Base-by-base conservation (phyloP, 2,329 filamentous ascomycete species). In the Xylariaceae sp. region DNA sequence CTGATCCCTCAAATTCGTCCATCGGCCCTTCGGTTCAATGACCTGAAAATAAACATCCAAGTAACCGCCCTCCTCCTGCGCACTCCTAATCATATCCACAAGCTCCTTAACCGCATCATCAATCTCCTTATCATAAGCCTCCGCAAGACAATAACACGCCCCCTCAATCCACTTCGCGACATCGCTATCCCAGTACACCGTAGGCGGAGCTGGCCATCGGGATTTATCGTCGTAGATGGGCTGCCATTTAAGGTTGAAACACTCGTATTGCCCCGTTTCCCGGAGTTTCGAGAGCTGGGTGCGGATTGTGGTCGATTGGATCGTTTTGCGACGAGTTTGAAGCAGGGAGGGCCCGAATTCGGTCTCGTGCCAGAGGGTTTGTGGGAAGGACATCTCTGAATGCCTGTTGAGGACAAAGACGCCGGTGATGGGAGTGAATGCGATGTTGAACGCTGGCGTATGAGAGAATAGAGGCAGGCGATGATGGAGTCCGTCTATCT, bases 1-100 rank as follows among this genome's bases (percentile, higher is more conserved):
- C 66, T 82, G 74, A 62, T 85, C 82, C 42, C 79, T 65, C 7
- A 85, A 54, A 55, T 85, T 84, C 0, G 76, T 73, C 68, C 79
- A 85, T 9, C 80, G 63, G 45, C 76, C 75, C 0, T 66, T 71
- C 0, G 78, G 78, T 39, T 79, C 77, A 1, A 82, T 76, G 0
- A 85, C 76, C 0, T 78, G 82, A 53, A 78, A 85, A 58, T 85
- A 80, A 6, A 83, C 75, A 58, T 85, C 85, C 18, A 86, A 60
- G 58, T 85, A 86, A 1, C 82, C 82, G 58, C 85, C 82, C 1
- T 68, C 62, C 46, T 79, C 74, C 64, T 85, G 81, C 0, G 82
- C 81, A 2, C 58, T 64, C 7, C 73, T 60, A 11, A 85, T 82
- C 74, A 80, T 83, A 0, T 71, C 67, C 0, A 81, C 79, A n/a